Evolutionary conservation across 208 protist species (phyloP), one percentile per base, ranked within the genome.

Genomic region (Wallacemonas rigidus): DNA sequence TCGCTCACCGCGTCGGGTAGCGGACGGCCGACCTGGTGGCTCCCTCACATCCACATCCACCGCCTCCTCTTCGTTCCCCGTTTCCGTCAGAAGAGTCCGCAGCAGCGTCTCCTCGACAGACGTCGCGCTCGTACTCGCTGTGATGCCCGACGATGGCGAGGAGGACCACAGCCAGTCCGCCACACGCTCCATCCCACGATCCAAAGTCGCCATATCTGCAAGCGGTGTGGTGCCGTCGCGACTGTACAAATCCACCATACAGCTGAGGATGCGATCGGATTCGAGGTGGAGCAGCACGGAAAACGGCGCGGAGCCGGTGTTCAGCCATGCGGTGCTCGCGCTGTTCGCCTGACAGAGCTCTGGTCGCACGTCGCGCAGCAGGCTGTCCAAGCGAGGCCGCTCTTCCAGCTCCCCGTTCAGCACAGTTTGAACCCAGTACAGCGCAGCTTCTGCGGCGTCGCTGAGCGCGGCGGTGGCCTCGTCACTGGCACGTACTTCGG

Each of bases 371-470:
- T 65, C 60, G 12, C 43, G 8, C 60, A 65, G 6, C 8, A 65
- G n/a, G 43, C 40, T 9, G 41, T 44, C 60, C n/a, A 65, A 65
- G n/a, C 43, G 60, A 3, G 40, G 12, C 41, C 3, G 4, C 5
- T 65, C 60, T 5, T 14, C 60, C 41, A 65, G 26, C 36, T 39
- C 50, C 40, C 56, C 47, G 54, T 72, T 63, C 9, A 72, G 17
- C 5, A 63, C 15, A 15, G 43, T 51, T 36, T 72, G 54, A 39
- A 72, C 40, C 68, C 68, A 72, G 54, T 72, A 72, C 40, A 72
- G 38, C 5, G 68, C 68, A 12, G 64, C 43, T n/a, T 69, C 64
- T 6, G 64, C 64, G 17, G 63, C 63, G 15, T 11, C 64, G 50
- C 64, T 45, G 35, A 57, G 12, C 41, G 12, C 41, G 6, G 60